These are phyloP conservation scores for Excoecaria cochinchinensis DNA, from an alignment of 345 rosid genomes.

Conservation along the genomic window DNA sequence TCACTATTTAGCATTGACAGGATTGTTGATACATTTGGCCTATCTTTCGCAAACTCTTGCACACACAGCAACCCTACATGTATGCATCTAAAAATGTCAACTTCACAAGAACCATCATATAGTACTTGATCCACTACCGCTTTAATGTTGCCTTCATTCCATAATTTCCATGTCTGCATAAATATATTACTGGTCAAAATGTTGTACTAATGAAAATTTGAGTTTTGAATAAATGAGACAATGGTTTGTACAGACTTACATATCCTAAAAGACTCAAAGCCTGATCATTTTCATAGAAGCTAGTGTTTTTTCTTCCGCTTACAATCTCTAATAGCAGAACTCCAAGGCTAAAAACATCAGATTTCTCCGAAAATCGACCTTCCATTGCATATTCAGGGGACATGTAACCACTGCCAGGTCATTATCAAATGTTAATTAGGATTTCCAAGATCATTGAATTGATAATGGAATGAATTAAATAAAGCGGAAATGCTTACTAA, in stretches of 20 bases:
- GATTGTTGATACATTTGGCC: slow-evolving; percentile 8
- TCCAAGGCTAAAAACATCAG: slow-evolving; percentile 22
- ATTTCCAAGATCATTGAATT: background rate
- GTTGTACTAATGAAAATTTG: background rate
- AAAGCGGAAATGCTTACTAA: background rate
- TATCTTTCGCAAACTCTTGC: slow-evolving; percentile 15
- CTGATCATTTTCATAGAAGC: slow-evolving; percentile 7
- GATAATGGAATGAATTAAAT: background rate
- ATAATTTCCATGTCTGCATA: slow-evolving; percentile 20
- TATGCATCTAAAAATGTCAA: slow-evolving; percentile 15
- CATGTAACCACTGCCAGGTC: slow-evolving; percentile 13
- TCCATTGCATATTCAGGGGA: slow-evolving; percentile 25
- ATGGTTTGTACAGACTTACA: slow-evolving; percentile 2
- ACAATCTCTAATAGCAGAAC: slow-evolving; percentile 18
- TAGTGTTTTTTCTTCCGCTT: slow-evolving; percentile 14
- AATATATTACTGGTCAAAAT: background rate
- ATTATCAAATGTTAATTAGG: background rate
- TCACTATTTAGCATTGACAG: slow-evolving; percentile 19
- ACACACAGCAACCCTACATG: slow-evolving; percentile 22
- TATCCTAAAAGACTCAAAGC: slow-evolving; percentile 12
- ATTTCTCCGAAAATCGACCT: slow-evolving; percentile 19
- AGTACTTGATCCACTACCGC: background rate
- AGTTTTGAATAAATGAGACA: background rate
- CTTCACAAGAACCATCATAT: background rate
- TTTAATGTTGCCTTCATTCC: slow-evolving; percentile 11